Base-by-base conservation (phyloP, 2,329 filamentous ascomycete species). In the Colletotrichum plurivorum region DNA sequence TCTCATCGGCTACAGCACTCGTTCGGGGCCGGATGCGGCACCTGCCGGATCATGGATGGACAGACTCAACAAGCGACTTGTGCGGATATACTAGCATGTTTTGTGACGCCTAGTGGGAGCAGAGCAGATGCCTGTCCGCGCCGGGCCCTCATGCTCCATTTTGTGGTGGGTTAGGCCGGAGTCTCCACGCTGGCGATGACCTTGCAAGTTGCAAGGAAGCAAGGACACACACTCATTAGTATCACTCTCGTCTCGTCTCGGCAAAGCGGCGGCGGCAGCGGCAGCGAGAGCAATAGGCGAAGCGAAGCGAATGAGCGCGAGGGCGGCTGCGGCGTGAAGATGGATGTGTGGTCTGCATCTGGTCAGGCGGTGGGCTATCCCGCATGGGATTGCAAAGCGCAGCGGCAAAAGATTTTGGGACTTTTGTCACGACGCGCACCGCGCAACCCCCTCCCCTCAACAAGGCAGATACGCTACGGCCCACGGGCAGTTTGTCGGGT, bases 401-500 rank as follows among this genome's bases (percentile, higher is more conserved):
- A 36, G 31, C 31, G 31, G 31, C 55, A 49, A 59, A 52, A 36
- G 8, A 31, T 13, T 52, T 62, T 62, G 59, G 59, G 59, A 62
- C 59, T 54, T 54, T 46, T 27, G 59, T 62, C 13, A 46, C 20
- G 39, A 22, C 16, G 22, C 25, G 22, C 49, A 31, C 43, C 22
- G 31, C 10, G 31, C 8, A 36, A 36, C 31, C 31, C 8, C 31
- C 31, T 3, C 31, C 31, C 31, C 31, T n/a, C 36, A 41, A 60
- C 10, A n/a, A 43, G 55, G 39, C 25, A 39, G 13, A 51, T 51
- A 18, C 18, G 22, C 22, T 25, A 25, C 22, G 22, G 22, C 22
- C 22, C 22, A 25, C 22, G 57, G 45, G 25, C 20, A 36, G 39
- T 39, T 45, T 54, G 27, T 46, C 59, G 59, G 39, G 31, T 53